A percentile compares a stretch with the other conserved stretches of the same genome.
Conservation (phyloP, 352 stramenopile species). For the Globisporangium cederbergense region DNA sequence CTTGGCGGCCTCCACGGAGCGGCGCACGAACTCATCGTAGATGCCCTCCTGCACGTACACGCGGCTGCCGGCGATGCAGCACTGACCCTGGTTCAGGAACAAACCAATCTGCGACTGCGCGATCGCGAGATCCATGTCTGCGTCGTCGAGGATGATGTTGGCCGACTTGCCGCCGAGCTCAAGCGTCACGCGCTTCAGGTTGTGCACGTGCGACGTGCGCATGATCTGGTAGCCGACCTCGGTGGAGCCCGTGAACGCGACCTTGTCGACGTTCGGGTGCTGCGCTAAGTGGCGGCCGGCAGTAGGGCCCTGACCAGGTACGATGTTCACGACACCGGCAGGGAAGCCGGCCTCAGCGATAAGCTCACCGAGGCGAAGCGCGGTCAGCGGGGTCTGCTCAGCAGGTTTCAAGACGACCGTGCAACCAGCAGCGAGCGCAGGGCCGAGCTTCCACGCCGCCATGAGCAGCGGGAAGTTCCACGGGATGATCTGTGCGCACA, state of each 20-base stretch:
- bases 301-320: slow-evolving; percentile 42
- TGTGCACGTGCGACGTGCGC: slow-evolving; percentile 41
- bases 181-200: slow-evolving; percentile 73
- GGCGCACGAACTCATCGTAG: slow-evolving; percentile 83
- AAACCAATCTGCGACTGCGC: slow-evolving; percentile 52
- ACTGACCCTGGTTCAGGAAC: slow-evolving; percentile 87
- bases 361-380: slow-evolving; percentile 83
- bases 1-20: slow-evolving; percentile 47
- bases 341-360: slow-evolving; percentile 77
- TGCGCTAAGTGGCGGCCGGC: slow-evolving; percentile 42
- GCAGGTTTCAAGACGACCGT: slow-evolving; percentile 93
- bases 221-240: slow-evolving; percentile 62
- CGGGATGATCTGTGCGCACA: slow-evolving; percentile 90
- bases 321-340: slow-evolving; percentile 78
- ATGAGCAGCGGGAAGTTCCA: slow-evolving; percentile 98
- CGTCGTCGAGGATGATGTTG: slow-evolving; percentile 69
- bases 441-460: slow-evolving; percentile 92
- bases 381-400: slow-evolving; percentile 91
- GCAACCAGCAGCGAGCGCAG: slow-evolving; percentile 88
- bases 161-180: slow-evolving; percentile 80
- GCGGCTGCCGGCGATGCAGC: slow-evolving; percentile 77
- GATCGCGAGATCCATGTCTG: slow-evolving; percentile 64
- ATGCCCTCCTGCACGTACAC: slow-evolving; percentile 90
- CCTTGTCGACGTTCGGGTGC: slow-evolving; percentile 71
- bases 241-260: slow-evolving; percentile 77